phyloP scores from a whole-genome alignment of 768 basidiomycete species.

The Pleurotus tuber-regium region DNA sequence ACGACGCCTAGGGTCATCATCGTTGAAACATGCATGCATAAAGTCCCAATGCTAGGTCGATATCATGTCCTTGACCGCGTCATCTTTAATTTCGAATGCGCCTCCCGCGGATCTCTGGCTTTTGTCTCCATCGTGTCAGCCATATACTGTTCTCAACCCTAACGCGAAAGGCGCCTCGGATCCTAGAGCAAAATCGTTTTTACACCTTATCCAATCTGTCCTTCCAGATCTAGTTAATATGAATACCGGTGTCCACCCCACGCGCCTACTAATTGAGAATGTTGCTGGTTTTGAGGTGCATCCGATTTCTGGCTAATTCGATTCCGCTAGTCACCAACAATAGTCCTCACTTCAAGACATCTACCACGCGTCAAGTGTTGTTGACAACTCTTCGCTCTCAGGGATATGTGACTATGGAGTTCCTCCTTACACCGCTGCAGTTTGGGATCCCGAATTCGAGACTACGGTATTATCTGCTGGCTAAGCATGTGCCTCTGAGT shows the following conservation, averaged over 20 bases:
- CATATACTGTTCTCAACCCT: conserved; percentile 78
- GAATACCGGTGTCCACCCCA: conserved; percentile 43
- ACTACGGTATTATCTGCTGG: conserved; percentile 76
- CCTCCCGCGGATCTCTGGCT: conserved; percentile 68
- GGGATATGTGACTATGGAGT: conserved; percentile 58
- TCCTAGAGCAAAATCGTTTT: conserved; percentile 73
- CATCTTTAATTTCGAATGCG: conserved; percentile 32
- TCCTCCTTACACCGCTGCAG: conserved; percentile 72
- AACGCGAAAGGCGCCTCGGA: conserved; percentile 67
- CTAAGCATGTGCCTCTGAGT: conserved; percentile 42
- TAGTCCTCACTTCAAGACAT: conserved; percentile 43
- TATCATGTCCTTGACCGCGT: conserved; percentile 54
- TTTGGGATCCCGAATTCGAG: conserved; percentile 83
- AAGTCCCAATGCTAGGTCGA: too few species aligned
- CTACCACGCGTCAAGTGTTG: conserved; percentile 59
- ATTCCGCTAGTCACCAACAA: conserved; percentile 9
- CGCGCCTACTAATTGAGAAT: conserved; percentile 69
- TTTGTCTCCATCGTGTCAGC: conserved; percentile 80
- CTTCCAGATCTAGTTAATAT: conserved; percentile 52
- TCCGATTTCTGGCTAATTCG: not conserved
- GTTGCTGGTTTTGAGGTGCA: conserved; percentile 82
- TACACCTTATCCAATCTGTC: conserved; percentile 62
- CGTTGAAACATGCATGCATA: too few species aligned
- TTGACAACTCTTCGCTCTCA: conserved; percentile 48
- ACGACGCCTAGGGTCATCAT: conserved; percentile 13